Base-by-base conservation (phyloP, 192 early-diverging fungal genomes). In the Backusella australiensis region DNA sequence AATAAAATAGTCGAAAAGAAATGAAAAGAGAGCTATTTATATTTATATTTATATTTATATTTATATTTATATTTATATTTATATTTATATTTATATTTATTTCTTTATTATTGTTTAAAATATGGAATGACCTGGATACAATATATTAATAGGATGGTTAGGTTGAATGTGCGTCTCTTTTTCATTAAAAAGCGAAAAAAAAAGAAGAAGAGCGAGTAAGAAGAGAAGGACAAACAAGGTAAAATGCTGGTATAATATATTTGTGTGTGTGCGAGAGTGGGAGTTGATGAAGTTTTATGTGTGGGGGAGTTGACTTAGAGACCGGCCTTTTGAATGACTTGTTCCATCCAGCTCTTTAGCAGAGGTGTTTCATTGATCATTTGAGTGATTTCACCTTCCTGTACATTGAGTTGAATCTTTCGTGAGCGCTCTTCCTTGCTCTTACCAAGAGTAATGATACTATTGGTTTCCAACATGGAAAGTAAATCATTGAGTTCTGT, bases 401-500 rank as follows among this genome's bases (percentile, higher is more conserved):
- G 67, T 0, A 81, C 73, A 56, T 70, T 71, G 8, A 81, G 39
- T 21, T 80, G 63, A 6, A 87, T 80, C 36, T 84, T 79, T 15
- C 75, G 78, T 49, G 75, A 68, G 2, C 75, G 75, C 29, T 85
- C 72, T 32, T 85, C 86, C 44, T 87, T 83, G 56, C 75, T 71
- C 11, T 82, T 84, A 2, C 68, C 77, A 21, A 91, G 23, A 1
- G 83, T 79, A 29, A 95, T 81, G 7, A 96, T 80, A 52, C 94
- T 94, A 41, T 85, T 81, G 4, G 88, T 87, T 80, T 96, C 94
- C 69, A 95, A 82, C 84, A 90, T 89, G 29, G 87, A 80, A 12
- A 96, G 76, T 53, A 96, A 75, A 63, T 95, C 94, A 63, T 88
- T 82, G 52, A 94, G 89, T 79, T 96, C 95, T 23, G 92, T 86